Percentiles rank a stretch among this genome's conserved stretches.
Evolutionary conservation across 148 eudicot species (phyloP).

Genomic region (Chenopodium berlandieri): DNA sequence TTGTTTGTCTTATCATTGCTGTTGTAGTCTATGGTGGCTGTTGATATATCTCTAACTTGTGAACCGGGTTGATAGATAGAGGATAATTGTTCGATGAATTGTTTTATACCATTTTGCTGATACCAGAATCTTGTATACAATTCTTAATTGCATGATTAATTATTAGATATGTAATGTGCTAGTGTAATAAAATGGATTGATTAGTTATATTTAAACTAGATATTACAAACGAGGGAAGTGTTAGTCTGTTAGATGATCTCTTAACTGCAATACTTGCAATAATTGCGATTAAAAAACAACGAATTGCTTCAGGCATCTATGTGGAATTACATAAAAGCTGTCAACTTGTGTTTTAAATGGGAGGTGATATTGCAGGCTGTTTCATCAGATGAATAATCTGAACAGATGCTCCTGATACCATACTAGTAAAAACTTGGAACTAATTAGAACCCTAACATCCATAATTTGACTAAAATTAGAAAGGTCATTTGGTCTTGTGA

Average conservation of each 20-base stretch:
- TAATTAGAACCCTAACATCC: background rate
- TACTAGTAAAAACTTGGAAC: background rate
- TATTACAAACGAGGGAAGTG: background rate
- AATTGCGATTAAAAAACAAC: background rate
- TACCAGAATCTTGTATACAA: no score
- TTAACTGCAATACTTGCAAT: background rate
- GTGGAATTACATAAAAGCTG: background rate
- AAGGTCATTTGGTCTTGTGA: background rate
- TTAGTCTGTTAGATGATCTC: background rate
- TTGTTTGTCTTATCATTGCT: background rate
- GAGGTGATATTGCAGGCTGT: background rate
- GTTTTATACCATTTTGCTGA: background rate
- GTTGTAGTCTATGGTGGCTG: background rate
- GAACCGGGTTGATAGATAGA: background rate
- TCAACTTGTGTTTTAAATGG: background rate
- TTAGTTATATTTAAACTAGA: background rate
- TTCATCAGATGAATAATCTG: background rate
- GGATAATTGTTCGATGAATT: background rate
- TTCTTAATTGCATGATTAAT: no score
- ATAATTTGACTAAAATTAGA: background rate
- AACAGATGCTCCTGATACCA: background rate
- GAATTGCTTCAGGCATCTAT: background rate
- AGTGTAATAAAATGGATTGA: background rate
- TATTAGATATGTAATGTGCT: background rate
- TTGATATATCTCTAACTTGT: slow-evolving; percentile 1